These are phyloP conservation scores for Xylogone sp. DNA, from an alignment of 2,329 filamentous ascomycete species.

Conservation along the genomic window DNA sequence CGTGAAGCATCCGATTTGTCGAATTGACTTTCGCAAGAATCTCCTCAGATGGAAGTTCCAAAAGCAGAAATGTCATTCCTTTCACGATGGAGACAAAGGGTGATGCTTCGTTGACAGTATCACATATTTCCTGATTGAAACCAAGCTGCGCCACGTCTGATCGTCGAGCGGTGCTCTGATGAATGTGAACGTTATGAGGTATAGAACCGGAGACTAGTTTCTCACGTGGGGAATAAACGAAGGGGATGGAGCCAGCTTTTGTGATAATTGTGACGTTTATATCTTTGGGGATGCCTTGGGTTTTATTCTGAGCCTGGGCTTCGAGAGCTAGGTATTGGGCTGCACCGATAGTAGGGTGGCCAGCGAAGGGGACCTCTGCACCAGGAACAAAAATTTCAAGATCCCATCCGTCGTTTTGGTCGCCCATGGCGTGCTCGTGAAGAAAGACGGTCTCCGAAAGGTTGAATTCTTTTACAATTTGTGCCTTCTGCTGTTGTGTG, in stretches of 20 bases:
- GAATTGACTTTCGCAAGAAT: conserved; percentile 42
- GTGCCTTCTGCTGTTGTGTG: conserved; percentile 50
- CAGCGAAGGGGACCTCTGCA: conserved; percentile 55
- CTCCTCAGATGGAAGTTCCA: conserved; percentile 58
- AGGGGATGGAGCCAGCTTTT: conserved; percentile 52
- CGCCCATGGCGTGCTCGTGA: conserved; percentile 35
- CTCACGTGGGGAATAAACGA: conserved; percentile 39
- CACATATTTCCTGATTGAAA: neutral
- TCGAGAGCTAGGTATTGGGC: too few species aligned
- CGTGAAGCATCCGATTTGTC: too few species aligned
- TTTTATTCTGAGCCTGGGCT: too few species aligned
- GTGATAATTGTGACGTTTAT: conserved; percentile 26
- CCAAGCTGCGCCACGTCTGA: neutral
- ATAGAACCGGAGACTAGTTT: conserved; percentile 44
- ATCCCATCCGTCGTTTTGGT: conserved; percentile 24
- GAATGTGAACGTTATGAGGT: conserved; percentile 63
- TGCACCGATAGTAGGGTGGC: conserved; percentile 57
- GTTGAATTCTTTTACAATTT: conserved; percentile 59
- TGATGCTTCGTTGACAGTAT: too few species aligned
- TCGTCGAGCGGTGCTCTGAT: conserved; percentile 29
- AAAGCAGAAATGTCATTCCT: conserved; percentile 68
- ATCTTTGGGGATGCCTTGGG: conserved; percentile 27
- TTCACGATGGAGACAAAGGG: conserved; percentile 52
- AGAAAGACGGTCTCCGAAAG: conserved; percentile 62
- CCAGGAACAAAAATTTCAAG: conserved; percentile 50